phyloP scores from a whole-genome alignment of 2,329 filamentous ascomycete species.

The Colletotrichum neosansevieriae region DNA sequence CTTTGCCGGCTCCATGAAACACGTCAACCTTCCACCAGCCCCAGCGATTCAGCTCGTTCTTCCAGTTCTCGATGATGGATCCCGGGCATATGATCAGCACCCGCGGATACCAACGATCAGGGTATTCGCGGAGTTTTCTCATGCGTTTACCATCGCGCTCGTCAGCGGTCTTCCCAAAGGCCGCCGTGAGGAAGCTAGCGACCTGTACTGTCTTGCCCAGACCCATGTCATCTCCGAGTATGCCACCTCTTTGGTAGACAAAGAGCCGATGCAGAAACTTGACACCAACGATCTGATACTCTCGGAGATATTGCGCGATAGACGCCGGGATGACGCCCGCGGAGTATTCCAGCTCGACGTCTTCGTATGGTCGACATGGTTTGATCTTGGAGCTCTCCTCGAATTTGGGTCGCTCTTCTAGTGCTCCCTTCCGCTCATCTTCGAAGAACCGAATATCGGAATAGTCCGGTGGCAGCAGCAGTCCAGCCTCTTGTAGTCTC shows the following conservation, averaged over 20 bases:
- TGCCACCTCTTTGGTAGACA: slow-evolving; percentile 89
- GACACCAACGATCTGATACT: slow-evolving; percentile 90
- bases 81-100: slow-evolving; percentile 91
- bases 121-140: slow-evolving; percentile 80
- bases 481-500: slow-evolving; percentile 72
- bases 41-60: slow-evolving; percentile 86
- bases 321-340: slow-evolving; percentile 86
- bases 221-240: slow-evolving; percentile 97
- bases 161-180: slow-evolving; percentile 94
- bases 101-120: slow-evolving; percentile 81
- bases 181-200: slow-evolving; percentile 88
- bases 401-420: slow-evolving; percentile 80
- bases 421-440: slow-evolving; percentile 55
- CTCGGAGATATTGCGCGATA: slow-evolving; percentile 90
- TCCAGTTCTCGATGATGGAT: slow-evolving; percentile 91
- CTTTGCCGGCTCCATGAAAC: slow-evolving; percentile 79
- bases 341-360: slow-evolving; percentile 81
- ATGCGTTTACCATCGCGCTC: slow-evolving; percentile 87
- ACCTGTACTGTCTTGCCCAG: slow-evolving; percentile 97
- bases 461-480: slow-evolving; percentile 83
- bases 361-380: slow-evolving; percentile 77
- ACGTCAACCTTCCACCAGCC: slow-evolving; percentile 93
- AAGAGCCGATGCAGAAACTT: slow-evolving; percentile 89
- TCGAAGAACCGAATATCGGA: slow-evolving; percentile 82
- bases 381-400: slow-evolving; percentile 64